Base-by-base conservation (phyloP, 345 rosid genomes). In the Populus alba region DNA sequence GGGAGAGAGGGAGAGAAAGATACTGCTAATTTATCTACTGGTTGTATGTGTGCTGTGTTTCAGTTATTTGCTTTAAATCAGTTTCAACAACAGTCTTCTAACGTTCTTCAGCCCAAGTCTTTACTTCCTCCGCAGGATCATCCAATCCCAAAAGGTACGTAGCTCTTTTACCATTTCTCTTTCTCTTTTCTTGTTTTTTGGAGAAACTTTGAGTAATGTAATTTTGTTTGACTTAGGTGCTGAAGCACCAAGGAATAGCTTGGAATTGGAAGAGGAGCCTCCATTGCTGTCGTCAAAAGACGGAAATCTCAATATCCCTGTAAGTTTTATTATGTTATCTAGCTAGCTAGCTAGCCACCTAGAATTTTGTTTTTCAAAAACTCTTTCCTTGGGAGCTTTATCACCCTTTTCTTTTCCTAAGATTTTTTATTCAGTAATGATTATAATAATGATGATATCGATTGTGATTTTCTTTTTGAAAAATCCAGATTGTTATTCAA, bases 171-270 rank as follows among this genome's bases (percentile, higher is more conserved):
- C 45, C 77, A 1, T 7, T 76, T 70, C 33, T 65, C 51, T n/a
- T 31, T 53, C 22, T 41, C 11, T 11, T 49, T 1, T 7, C 33
- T 65, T 43, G 33, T 62, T 8, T 33, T 78, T 65, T 35, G 66
- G 15, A 45, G 18, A 71, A 70, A 66, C 71, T 75, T 16, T 75
- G 37, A 20, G 5, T 77, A 43, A 71, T 45, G 39, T 47, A 18
- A 4, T 20, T 65, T 9, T 49, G 29, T 72, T 77, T 72, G 55
- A 75, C 76, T 74, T 79, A 92, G 97, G 95, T 59, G 76, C 81
- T 11, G 98, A 89, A 69, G 97, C 94, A 57, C 93, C 97, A 7
- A 88, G 93, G 79, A 91, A 93, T 81, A 93, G 96, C 89, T 90
- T 95, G 83, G 99, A 95, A 76, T 85, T 82, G 23, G 93, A 59